Conservation (phyloP, 2,329 filamentous ascomycete species). For the Aspergillus tanneri region DNA sequence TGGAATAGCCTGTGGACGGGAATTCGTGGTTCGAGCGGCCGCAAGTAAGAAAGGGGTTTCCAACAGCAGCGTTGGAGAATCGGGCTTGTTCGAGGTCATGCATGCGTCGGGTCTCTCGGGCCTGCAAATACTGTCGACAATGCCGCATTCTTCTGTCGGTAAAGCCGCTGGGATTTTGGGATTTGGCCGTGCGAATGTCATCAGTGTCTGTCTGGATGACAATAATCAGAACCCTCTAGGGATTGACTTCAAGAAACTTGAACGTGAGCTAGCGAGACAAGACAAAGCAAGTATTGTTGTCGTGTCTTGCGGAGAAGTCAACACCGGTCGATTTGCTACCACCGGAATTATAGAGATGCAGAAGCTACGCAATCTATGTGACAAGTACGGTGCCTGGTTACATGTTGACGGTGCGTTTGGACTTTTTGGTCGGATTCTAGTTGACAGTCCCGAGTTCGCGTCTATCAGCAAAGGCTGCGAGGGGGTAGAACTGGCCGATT, state of each 20-base stretch:
- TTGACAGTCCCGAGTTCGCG: conserved; percentile 56
- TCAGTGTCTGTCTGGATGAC: conserved; percentile 50
- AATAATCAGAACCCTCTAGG: conserved; percentile 60
- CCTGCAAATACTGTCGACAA: conserved; percentile 75
- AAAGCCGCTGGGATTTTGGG: conserved; percentile 84
- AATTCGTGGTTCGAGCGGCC: conserved; percentile 51
- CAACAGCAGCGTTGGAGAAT: conserved; percentile 59
- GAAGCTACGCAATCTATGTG: conserved; percentile 66
- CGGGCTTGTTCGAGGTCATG: conserved; percentile 69
- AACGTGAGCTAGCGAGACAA: conserved; percentile 54
- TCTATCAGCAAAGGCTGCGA: conserved; percentile 52
- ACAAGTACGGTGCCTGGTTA: conserved; percentile 75
- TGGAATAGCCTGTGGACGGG: conserved; percentile 68
- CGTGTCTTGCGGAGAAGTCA: conserved; percentile 85
- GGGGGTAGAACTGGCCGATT: conserved; percentile 79
- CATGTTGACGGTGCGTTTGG: conserved; percentile 93
- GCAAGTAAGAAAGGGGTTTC: conserved; percentile 35
- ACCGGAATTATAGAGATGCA: conserved; percentile 57
- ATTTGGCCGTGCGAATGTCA: conserved; percentile 68
- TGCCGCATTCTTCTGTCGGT: conserved; percentile 76
- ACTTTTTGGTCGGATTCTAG: conserved; percentile 70
- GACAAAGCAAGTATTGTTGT: conserved; percentile 71
- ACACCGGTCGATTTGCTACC: conserved; percentile 78
- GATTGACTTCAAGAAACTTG: conserved; percentile 66
- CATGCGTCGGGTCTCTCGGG: conserved; percentile 61